These are phyloP conservation scores for Astrothelium macrocarpum DNA, from an alignment of 495 filamentous ascomycete species.

Conservation along the genomic window DNA sequence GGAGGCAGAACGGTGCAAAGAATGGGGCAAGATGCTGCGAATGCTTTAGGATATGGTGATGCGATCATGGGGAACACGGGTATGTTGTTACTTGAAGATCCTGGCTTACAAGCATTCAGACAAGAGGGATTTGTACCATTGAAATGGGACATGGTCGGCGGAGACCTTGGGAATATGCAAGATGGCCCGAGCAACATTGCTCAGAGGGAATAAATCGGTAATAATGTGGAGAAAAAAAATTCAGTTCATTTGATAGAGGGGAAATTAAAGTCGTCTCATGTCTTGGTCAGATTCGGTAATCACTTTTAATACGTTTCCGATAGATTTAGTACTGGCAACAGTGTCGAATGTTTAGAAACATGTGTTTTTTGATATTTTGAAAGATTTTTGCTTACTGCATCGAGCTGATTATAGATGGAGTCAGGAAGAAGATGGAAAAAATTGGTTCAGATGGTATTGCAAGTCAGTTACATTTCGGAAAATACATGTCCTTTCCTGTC, in stretches of 20 bases:
- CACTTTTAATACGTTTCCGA: neutral
- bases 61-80: conserved; percentile 41
- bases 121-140: conserved; percentile 30
- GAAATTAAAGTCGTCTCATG: no score
- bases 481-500: no score
- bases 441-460: no score
- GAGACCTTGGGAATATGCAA: conserved; percentile 1
- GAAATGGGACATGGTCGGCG: conserved; percentile 31
- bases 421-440: no score
- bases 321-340: neutral
- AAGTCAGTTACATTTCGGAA: no score
- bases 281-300: no score
- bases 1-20: conserved; percentile 23
- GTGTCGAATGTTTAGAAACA: no score
- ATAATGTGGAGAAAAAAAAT: neutral
- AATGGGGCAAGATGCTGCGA: conserved; percentile 15
- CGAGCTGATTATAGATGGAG: no score
- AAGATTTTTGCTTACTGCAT: no score
- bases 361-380: no score
- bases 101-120: conserved; percentile 31
- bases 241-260: neutral
- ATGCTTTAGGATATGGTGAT: conserved; percentile 17
- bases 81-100: conserved; percentile 40
- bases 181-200: neutral
- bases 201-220: neutral